phyloP scores from a whole-genome alignment of 495 filamentous ascomycete genomes.

The Pyrenula massariospora region DNA sequence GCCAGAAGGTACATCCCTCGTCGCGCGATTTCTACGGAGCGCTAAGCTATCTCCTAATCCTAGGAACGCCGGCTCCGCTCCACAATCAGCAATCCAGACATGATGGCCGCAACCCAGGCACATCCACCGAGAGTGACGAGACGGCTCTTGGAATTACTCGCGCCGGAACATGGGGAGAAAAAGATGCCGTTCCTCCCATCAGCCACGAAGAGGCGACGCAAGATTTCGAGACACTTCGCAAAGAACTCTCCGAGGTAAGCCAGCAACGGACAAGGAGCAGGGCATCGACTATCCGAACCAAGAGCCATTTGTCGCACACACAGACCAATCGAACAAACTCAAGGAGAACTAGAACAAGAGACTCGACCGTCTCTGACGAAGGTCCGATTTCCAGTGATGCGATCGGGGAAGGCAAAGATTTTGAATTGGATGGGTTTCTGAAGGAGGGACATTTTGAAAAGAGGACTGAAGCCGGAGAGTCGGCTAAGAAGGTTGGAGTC shows the following conservation, averaged over 20 bases:
- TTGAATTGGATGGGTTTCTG: constrained; percentile 65
- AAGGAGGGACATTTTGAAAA: constrained; percentile 74
- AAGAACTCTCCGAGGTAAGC: constrained; percentile 50
- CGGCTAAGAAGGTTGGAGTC: constrained; percentile 75
- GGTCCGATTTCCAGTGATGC: constrained; percentile 14
- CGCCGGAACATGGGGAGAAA: constrained; percentile 68
- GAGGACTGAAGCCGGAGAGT: constrained; percentile 49
- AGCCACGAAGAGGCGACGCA: constrained; percentile 54
- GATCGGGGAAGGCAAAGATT: constrained; percentile 41
- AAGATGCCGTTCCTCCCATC: constrained; percentile 51
- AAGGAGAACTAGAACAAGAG: constrained; percentile 6
- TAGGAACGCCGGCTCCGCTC: neutral
- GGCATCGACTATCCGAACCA: constrained; percentile 5
- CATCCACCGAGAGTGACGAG: neutral
- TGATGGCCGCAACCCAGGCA: neutral
- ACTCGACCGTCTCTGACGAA: constrained; percentile 4
- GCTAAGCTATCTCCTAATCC: neutral
- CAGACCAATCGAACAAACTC: constrained; percentile 9
- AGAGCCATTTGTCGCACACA: constrained; percentile 9
- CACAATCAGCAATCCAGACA: constrained; percentile 8
- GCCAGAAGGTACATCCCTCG: constrained; percentile 5
- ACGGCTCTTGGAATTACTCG: neutral
- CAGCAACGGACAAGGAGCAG: constrained; percentile 31
- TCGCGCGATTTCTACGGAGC: neutral
- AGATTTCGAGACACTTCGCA: constrained; percentile 56